Base-by-base conservation (phyloP, 1,139 yeast genomes). In the Scheffersomyces quercinus region DNA sequence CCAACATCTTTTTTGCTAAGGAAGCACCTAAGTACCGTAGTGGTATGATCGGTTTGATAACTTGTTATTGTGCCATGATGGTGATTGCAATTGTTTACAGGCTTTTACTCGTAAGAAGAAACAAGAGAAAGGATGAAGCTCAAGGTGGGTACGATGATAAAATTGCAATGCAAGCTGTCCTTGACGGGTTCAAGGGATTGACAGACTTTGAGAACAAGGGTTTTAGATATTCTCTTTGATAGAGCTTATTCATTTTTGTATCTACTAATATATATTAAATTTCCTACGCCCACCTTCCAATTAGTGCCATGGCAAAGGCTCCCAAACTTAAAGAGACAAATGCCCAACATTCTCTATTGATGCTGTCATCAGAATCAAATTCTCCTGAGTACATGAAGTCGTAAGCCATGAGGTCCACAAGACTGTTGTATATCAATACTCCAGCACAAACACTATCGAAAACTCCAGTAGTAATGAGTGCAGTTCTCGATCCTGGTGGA, bases 391-490 rank as follows among this genome's bases (percentile, higher is more conserved):
- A 59, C 47, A 68, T 53, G 49, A 69, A 68, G 40, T 70, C 75
- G 41, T 65, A 64, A 3, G 73, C 75, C 73, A 70, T 67, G 32
- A 70, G 56, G 41, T 70, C 75, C n/a, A 70, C 73, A 36, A 70
- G 49, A 42, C 72, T 64, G 42, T 67, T 67, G 50, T 69, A 70
- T 24, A 70, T 64, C 49, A 70, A 62, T 14, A 70, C 58, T 3
- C 76, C 76, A n/a, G 70, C 67, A 46, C 73, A 69, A 32, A 68
- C 49, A 1, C 70, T 60, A 46, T 70, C 73, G 43, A 69, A 68
- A 1, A 62, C 56, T 8, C 76, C 75, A 6, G 65, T 67, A 3
- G 64, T 59, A n/a, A 70, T 59, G 36, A 70, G 56, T 1, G 74
- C 63, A 7, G 55, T 59, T 33, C 66, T 49, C 11, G 73, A 65